Conservation (phyloP, 2,329 filamentous ascomycete genomes). For the Thielaviopsis musarum region DNA sequence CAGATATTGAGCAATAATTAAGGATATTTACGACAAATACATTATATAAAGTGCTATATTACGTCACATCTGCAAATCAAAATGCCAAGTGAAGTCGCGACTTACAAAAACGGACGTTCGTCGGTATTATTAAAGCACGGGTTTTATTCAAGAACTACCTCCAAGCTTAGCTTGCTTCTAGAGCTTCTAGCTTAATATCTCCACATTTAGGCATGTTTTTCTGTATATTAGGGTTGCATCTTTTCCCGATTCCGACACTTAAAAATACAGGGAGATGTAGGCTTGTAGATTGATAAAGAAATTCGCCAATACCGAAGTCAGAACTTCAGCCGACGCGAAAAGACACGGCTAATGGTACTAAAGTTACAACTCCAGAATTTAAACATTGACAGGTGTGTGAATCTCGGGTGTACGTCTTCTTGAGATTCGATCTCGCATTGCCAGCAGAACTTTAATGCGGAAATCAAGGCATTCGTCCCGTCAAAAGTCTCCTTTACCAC, state of each 20-base stretch:
- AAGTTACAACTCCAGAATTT: no score
- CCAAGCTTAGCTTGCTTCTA: background rate
- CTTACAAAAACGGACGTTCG: background rate
- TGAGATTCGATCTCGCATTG: no score
- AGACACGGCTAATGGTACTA: no score
- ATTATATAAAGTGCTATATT: background rate
- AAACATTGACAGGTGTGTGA: no score
- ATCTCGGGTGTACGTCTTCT: no score
- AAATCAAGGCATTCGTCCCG: no score
- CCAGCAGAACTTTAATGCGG: no score
- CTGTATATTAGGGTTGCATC: background rate
- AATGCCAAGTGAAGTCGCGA: background rate
- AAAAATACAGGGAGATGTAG: no score
- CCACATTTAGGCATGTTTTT: background rate
- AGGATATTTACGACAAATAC: background rate
- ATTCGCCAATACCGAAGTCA: no score
- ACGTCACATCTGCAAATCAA: background rate
- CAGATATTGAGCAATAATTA: background rate
- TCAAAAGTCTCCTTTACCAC: no score
- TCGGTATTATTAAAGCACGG: background rate
- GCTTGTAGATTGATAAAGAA: no score
- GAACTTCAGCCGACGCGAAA: no score
- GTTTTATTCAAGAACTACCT: background rate
- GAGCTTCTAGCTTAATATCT: background rate
- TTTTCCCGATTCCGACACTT: background rate